Conservation (phyloP, 2,329 filamentous ascomycete species). For the Sarocladiaceae sp. region DNA sequence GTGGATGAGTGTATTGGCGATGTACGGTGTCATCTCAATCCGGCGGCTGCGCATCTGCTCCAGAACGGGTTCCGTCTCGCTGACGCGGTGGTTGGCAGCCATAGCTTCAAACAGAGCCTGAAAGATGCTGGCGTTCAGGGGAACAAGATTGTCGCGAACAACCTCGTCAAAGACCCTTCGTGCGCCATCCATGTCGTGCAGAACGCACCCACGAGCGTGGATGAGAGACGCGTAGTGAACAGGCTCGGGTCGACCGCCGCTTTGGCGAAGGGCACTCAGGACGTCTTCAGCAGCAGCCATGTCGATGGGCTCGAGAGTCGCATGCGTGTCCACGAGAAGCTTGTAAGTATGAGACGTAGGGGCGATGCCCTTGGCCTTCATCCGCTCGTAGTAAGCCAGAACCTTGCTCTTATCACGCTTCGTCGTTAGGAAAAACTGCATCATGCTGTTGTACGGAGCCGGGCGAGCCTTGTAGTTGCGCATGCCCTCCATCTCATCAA, state of each 20-base stretch:
- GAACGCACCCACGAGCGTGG: constrained; percentile 88
- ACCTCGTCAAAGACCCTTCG: constrained; percentile 77
- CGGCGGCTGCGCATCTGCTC: constrained; percentile 65
- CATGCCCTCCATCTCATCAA: constrained; percentile 98
- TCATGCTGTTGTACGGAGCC: constrained; percentile 98
- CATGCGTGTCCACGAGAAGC: constrained; percentile 90
- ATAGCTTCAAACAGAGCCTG: constrained; percentile 96
- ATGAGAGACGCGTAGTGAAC: constrained; percentile 95
- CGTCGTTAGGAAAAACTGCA: constrained; percentile 97
- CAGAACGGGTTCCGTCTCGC: constrained; percentile 68
- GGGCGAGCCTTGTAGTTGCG: constrained; percentile 97
- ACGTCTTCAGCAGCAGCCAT: constrained; percentile 83
- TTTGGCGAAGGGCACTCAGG: constrained; percentile 67
- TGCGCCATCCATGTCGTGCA: constrained; percentile 84
- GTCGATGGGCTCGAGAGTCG: constrained; percentile 84
- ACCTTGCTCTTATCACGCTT: constrained; percentile 96
- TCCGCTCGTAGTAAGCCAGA: constrained; percentile 87
- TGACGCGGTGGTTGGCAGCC: constrained; percentile 87
- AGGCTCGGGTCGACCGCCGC: constrained; percentile 74
- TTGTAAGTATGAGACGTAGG: constrained; percentile 97
- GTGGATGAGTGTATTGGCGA: constrained; percentile 96
- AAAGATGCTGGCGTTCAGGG: constrained; percentile 79
- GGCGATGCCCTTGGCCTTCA: constrained; percentile 78
- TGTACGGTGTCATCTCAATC: constrained; percentile 90
- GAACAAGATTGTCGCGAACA: constrained; percentile 58